These are phyloP conservation scores for Blastomyces parvus DNA, from an alignment of 2,329 filamentous ascomycete genomes.

Conservation along the genomic window DNA sequence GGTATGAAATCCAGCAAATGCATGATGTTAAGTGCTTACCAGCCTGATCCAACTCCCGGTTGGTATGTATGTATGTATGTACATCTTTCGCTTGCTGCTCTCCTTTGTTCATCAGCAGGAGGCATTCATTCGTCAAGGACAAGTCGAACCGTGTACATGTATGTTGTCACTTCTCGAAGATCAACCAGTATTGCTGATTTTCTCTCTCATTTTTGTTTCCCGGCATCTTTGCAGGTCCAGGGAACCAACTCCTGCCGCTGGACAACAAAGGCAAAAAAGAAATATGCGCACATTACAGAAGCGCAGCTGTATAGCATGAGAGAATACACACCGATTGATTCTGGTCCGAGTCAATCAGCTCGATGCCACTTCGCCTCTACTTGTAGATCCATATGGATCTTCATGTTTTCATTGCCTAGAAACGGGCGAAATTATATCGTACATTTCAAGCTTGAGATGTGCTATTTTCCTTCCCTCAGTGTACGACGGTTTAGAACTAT, in stretches of 20 bases:
- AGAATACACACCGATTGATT: neutral
- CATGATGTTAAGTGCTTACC: too few species aligned
- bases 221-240: neutral
- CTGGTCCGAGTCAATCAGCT: neutral
- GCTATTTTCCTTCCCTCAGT: too few species aligned
- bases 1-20: too few species aligned
- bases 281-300: neutral
- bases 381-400: neutral
- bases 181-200: neutral
- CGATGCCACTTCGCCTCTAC: neutral
- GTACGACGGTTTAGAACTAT: neutral
- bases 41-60: too few species aligned
- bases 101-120: too few species aligned
- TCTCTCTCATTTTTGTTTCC: neutral
- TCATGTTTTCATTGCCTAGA: neutral
- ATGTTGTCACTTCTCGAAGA: neutral
- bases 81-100: too few species aligned
- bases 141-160: too few species aligned
- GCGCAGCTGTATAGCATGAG: neutral
- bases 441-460: neutral
- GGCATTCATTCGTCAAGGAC: too few species aligned
- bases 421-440: neutral
- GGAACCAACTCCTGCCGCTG: neutral
- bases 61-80: too few species aligned
- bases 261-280: neutral